phyloP scores from a whole-genome alignment of 2,329 filamentous ascomycete species.

The Didymella glomerata region DNA sequence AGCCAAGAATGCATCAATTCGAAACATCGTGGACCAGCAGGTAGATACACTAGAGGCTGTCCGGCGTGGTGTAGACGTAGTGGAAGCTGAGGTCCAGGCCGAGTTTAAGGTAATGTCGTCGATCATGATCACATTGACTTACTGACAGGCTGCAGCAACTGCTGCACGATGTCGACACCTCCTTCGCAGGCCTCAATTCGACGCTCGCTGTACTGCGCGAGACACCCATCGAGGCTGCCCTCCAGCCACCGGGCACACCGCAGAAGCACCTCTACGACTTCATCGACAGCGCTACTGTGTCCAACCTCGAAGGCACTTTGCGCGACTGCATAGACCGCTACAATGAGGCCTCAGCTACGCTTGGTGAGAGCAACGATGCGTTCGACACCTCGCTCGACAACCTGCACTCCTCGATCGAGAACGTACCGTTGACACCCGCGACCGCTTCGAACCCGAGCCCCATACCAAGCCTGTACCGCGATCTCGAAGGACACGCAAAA shows the following conservation, averaged over 20 bases:
- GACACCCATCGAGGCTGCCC: conserved; percentile 70
- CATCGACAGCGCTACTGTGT: conserved; percentile 75
- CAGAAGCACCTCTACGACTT: conserved; percentile 76
- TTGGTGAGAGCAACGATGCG: conserved; percentile 63
- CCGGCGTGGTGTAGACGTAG: conserved; percentile 53
- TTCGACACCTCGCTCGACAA: conserved; percentile 76
- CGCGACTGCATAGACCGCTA: conserved; percentile 76
- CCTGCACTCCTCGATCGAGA: conserved; percentile 47
- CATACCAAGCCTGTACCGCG: conserved; percentile 58
- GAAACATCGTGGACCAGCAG: conserved; percentile 55
- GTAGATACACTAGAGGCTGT: conserved; percentile 55
- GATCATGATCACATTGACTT: conserved; percentile 10
- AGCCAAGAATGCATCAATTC: conserved; percentile 56
- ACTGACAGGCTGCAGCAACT: conserved; percentile 54
- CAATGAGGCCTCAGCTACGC: conserved; percentile 70
- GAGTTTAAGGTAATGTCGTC: conserved; percentile 53
- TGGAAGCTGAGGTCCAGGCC: conserved; percentile 52
- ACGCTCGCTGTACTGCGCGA: conserved; percentile 72
- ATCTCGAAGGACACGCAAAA: conserved; percentile 76
- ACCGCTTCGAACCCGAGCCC: conserved; percentile 48
- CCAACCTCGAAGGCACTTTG: conserved; percentile 70
- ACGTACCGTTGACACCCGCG: conserved; percentile 42
- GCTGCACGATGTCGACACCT: conserved; percentile 71
- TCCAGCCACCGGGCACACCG: conserved; percentile 61
- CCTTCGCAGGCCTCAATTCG: conserved; percentile 69